A percentile compares a stretch with the other conserved stretches of the same genome.
phyloP scores from a whole-genome alignment of 805 yeast genomes.

The Kluyveromyces dobzhanskii region DNA sequence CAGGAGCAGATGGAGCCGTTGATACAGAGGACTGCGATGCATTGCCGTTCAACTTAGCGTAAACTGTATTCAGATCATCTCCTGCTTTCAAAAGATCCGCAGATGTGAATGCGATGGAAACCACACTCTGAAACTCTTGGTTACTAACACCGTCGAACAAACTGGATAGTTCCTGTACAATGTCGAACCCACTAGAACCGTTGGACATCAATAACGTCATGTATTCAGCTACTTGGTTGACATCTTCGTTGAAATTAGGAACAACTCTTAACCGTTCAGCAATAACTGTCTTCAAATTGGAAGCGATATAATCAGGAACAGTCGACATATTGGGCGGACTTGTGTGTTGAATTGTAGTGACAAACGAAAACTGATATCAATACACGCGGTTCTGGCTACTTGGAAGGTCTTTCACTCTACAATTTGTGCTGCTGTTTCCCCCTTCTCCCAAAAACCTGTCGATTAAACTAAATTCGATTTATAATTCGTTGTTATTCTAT shows the following conservation, averaged over 20 bases:
- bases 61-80: slow-evolving; percentile 25
- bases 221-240: slow-evolving; percentile 62
- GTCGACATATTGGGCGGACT: slow-evolving; percentile 9
- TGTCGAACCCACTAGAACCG: slow-evolving; percentile 53
- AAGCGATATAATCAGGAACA: slow-evolving; percentile 26
- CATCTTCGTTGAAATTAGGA: slow-evolving; percentile 41
- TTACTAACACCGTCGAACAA: slow-evolving; percentile 55
- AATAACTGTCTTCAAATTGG: slow-evolving; percentile 37
- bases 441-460: too few species aligned
- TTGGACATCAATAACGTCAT: slow-evolving; percentile 63
- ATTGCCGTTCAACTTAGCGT: slow-evolving; percentile 21
- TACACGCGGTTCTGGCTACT: too few species aligned
- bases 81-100: slow-evolving; percentile 36
- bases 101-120: slow-evolving; percentile 50
- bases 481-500: too few species aligned
- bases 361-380: too few species aligned
- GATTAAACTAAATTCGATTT: too few species aligned
- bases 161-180: slow-evolving; percentile 50
- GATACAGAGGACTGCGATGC: neutral
- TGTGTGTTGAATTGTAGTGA: too few species aligned
- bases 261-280: slow-evolving; percentile 34
- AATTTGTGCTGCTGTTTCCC: too few species aligned
- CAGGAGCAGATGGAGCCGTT: slow-evolving; percentile 6
- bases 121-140: slow-evolving; percentile 48
- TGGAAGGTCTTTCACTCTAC: too few species aligned